Evolutionary conservation across 805 yeast genomes (phyloP).

Genomic region (Blastobotrys parvus): DNA sequence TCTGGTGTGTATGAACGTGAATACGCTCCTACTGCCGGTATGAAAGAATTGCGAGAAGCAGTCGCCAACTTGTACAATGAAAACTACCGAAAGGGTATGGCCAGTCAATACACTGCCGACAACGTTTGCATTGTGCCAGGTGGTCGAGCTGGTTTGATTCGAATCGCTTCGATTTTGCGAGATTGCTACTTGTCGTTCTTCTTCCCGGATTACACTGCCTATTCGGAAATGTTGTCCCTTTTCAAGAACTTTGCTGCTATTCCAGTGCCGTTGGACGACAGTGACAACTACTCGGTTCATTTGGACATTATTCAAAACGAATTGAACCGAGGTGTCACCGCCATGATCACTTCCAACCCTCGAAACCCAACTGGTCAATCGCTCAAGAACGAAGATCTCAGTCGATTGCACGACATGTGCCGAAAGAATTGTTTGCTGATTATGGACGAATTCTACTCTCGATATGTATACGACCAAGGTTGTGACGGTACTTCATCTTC

Average conservation of each 20-base stretch:
- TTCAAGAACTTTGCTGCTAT: slow-evolving; percentile 57
- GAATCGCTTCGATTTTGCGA: slow-evolving; percentile 52
- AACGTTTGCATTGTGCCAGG: slow-evolving; percentile 60
- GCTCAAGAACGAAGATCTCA: slow-evolving; percentile 39
- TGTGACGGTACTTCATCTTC: slow-evolving; percentile 46
- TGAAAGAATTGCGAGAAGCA: slow-evolving; percentile 45
- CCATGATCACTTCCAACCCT: slow-evolving; percentile 46
- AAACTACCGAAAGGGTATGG: slow-evolving; percentile 40
- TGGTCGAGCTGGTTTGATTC: slow-evolving; percentile 53
- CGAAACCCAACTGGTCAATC: slow-evolving; percentile 55
- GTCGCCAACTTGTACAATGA: slow-evolving; percentile 50
- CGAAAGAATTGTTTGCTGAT: slow-evolving; percentile 44
- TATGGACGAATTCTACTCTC: slow-evolving; percentile 57
- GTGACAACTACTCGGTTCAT: slow-evolving; percentile 49
- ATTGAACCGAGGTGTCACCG: slow-evolving; percentile 49
- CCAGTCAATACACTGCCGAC: slow-evolving; percentile 47
- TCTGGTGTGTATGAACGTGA: slow-evolving; percentile 43
- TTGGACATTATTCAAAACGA: slow-evolving; percentile 44
- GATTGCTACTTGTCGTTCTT: slow-evolving; percentile 54
- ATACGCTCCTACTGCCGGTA: slow-evolving; percentile 54
- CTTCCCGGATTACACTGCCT: slow-evolving; percentile 57
- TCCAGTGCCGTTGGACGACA: slow-evolving; percentile 52
- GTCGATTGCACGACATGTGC: slow-evolving; percentile 44
- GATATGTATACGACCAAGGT: slow-evolving; percentile 45
- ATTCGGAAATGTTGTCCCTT: slow-evolving; percentile 55